Base-by-base conservation (phyloP, 495 filamentous ascomycete genomes). In the Gamarada debralockiae region DNA sequence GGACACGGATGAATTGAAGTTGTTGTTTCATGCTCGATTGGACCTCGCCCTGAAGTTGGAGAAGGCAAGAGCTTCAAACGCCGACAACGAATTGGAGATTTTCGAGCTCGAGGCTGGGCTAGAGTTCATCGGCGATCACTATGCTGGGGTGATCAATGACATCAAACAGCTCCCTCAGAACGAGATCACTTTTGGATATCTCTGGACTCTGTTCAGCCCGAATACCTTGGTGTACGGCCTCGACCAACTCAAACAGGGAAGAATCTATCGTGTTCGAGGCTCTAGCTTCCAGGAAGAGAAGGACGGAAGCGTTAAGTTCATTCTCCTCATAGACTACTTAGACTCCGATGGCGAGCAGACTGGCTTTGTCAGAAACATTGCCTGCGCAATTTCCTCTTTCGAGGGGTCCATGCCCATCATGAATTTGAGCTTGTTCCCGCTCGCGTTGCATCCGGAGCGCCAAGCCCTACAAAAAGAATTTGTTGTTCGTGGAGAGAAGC, bases 161-260 rank as follows among this genome's bases (percentile, higher is more conserved):
- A 7, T 34, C 7, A 34, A 14, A 7, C 7, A 34, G 31, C 31
- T 34, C 14, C 31, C 31, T 34, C 7, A 42, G 39, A 15, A 42
- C 17, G 43, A 52, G 24, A 64, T 66, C 49, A 67, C 54, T n/a
- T 67, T 64, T 53, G 59, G 64, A 42, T 56, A 62, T 48, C 64
- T 67, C 31, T 66, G 46, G 64, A 53, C 53, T 24, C 61, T 67
- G 31, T 65, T 66, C 51, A 65, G 57, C 37, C 64, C 60, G 53
- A 43, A 60, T 38, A 57, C 29, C 18, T 22, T 51, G 25, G 51
- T 63, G 48, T 66, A 63, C 53, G 63, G 59, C 39, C 7, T 34
- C 31, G 31, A 34, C 14, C 7, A 34, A 7, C 31, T 34, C 7
- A 14, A 14, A 7, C 31, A 34, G 14, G 31, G 31, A 7, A 7